Base-by-base conservation (phyloP, 108 stramenopile species). In the Nitzschia sp. region DNA sequence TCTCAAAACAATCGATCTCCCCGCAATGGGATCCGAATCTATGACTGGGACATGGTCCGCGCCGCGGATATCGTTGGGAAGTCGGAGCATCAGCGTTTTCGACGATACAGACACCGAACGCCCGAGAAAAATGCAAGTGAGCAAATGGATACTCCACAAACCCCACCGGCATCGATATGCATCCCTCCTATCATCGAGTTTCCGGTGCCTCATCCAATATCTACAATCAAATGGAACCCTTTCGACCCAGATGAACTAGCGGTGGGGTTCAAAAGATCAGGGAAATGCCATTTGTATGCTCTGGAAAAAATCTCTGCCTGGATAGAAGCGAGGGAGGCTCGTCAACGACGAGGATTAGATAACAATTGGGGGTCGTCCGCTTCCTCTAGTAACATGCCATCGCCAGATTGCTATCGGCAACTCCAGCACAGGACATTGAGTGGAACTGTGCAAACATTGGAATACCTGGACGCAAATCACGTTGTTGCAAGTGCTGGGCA, bases 41-140 rank as follows among this genome's bases (percentile, higher is more conserved):
- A 75, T 54, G 77, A 82, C 63, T 82, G 81, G 81, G 81, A 82
- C 54, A 75, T 59, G 51, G 65, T 82, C 0, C 50, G 69, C 25
- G 81, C 77, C 0, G 70, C 73, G 19, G 72, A 78, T 43, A 22
- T 76, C 21, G 44, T 50, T 9, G 63, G 65, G 14, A 38, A 55
- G 20, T 55, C 54, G n/a, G 59, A 68, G 17, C 62, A 44, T 6
- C 48, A 26, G 9, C 70, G 65, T 10, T 7, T 48, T 41, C n/a
- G 42, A 43, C n/a, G 57, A 48, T n/a, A 56, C 7, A 26, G 41
- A 0, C 46, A 38, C 10, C 51, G 53, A 22, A 9, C 51, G 53
- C 5, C 39, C 0, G 29, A 24, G 22, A 10, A 9, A 57, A 52
- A 2, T 9, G 3, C 25, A 26, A 53, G 51, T 17, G 26, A 17